Base-by-base conservation (phyloP, 768 basidiomycete genomes). In the Tulasnella sp. region DNA sequence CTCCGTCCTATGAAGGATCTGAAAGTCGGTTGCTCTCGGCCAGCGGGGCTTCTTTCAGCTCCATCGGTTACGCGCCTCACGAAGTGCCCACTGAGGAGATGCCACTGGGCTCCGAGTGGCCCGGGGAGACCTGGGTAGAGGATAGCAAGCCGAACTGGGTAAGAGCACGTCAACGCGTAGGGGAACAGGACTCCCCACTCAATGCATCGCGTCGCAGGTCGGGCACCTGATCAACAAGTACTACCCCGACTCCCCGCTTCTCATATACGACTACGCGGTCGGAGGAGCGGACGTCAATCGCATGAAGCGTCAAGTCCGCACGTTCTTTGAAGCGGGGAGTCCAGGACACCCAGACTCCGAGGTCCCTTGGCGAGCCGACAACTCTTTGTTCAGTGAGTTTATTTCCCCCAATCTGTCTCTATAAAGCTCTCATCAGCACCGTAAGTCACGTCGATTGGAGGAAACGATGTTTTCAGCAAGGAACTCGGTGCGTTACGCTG, bases 371-470 rank as follows among this genome's bases (percentile, higher is more conserved):
- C 78, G 78, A 22, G 73, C 80, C 5, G 75, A 79, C 1, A 79
- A 82, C 68, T 80, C 85, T 0, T 77, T 87, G 0, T 87, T 87
- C 73, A 77, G 86, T 78, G 72, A 34, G 75, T 16, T 52, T 19
- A 36, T 36, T 32, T 2, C 47, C 68, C 4, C 17, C 16, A 71
- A 11, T 9, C 26, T 35, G 39, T 29, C 16, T n/a, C 6, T 32
- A n/a, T n/a, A n/a, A n/a, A n/a, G n/a, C n/a, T n/a, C n/a, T n/a
- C n/a, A 52, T 9, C 39, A 35, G 19, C 47, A 66, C 71, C 88
- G 87, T 87, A n/a, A n/a, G n/a, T n/a, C 4, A 87, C 85, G 1
- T 89, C 86, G 86, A 80, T 88, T 69, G 88, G 88, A 4, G 88
- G 89, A 68, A 90, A 90, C 72, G 88, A 89, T 78, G 84, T 75